Percentiles rank a stretch among this genome's conserved stretches.
phyloP scores from a whole-genome alignment of 768 basidiomycete species.

The Leucocoprinus birnbaumii region DNA sequence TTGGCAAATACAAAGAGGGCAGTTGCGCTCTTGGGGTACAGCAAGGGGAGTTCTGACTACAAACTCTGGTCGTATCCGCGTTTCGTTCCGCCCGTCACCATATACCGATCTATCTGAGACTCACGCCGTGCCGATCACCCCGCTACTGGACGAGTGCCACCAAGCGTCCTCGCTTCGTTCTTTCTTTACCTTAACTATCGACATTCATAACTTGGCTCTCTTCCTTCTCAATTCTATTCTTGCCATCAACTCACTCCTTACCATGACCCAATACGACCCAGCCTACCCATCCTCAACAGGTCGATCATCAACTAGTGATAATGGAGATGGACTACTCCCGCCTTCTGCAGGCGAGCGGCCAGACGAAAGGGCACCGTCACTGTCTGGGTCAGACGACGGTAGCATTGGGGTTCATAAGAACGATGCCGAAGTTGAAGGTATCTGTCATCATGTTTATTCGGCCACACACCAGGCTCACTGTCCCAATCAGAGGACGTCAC shows the following conservation, averaged over 20 bases:
- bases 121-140: slow-evolving; percentile 37
- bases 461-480: slow-evolving; percentile 4
- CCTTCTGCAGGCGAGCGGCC: slow-evolving; percentile 21
- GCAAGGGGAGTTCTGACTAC: slow-evolving; percentile 29
- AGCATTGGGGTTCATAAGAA: slow-evolving; percentile 36
- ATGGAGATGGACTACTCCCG: slow-evolving; percentile 2
- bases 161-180: slow-evolving; percentile 15
- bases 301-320: slow-evolving; percentile 2
- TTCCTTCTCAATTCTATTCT: slow-evolving; percentile 12
- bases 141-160: slow-evolving; percentile 25
- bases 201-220: slow-evolving; percentile 12
- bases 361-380: slow-evolving; percentile 45
- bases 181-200: slow-evolving; percentile 15
- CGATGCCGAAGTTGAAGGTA: slow-evolving; percentile 47
- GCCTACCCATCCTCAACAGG: slow-evolving; percentile 7
- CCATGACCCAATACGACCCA: slow-evolving; percentile 13
- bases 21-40: slow-evolving; percentile 29
- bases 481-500: slow-evolving; percentile 34
- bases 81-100: slow-evolving; percentile 39
- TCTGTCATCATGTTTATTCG: slow-evolving; percentile 13
- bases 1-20: slow-evolving; percentile 37
- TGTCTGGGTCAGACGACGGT: slow-evolving; percentile 59
- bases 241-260: slow-evolving; percentile 10
- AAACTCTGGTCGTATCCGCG: slow-evolving; percentile 37
- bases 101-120: slow-evolving; percentile 41